Percentiles rank a stretch among this genome's conserved stretches.
Evolutionary conservation across 2,329 filamentous ascomycete species (phyloP).

Genomic region (Xylariomycetidae sp.): DNA sequence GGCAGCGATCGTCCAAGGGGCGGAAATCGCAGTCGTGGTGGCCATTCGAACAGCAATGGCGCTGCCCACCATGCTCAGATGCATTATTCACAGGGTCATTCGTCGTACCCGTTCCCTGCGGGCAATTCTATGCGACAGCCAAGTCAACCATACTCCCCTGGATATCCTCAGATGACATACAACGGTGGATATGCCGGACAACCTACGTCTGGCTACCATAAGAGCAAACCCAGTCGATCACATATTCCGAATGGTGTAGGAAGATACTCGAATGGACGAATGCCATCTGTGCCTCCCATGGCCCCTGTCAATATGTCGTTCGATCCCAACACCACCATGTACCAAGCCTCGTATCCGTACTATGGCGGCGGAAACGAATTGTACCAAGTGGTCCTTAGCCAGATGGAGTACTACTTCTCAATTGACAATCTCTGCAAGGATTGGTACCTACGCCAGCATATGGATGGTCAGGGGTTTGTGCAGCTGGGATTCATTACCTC

Average conservation of each 20-base stretch:
- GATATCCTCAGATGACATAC: constrained; percentile 20
- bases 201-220: constrained; percentile 13
- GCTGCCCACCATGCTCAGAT: constrained; percentile 19
- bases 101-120: constrained; percentile 14
- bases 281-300: constrained; percentile 31
- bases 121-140: constrained; percentile 13
- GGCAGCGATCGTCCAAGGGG: constrained; percentile 38
- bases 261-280: constrained; percentile 15
- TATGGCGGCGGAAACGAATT: constrained; percentile 44
- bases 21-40: constrained; percentile 39
- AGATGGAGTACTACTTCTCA: constrained; percentile 93
- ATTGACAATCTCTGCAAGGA: constrained; percentile 95
- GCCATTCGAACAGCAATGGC: constrained; percentile 24
- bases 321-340: constrained; percentile 42
- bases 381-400: constrained; percentile 33
- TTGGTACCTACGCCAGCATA: constrained; percentile 77
- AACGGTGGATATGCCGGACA: constrained; percentile 16
- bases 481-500: constrained; percentile 70
- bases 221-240: constrained; percentile 19
- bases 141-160: constrained; percentile 11
- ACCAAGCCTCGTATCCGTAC: constrained; percentile 53
- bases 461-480: constrained; percentile 95
- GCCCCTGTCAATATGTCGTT: constrained; percentile 52
- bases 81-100: constrained; percentile 12
- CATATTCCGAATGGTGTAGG: constrained; percentile 10